These are phyloP conservation scores for Mimosa pudica DNA, from an alignment of 306 rosid genomes.

Conservation along the genomic window DNA sequence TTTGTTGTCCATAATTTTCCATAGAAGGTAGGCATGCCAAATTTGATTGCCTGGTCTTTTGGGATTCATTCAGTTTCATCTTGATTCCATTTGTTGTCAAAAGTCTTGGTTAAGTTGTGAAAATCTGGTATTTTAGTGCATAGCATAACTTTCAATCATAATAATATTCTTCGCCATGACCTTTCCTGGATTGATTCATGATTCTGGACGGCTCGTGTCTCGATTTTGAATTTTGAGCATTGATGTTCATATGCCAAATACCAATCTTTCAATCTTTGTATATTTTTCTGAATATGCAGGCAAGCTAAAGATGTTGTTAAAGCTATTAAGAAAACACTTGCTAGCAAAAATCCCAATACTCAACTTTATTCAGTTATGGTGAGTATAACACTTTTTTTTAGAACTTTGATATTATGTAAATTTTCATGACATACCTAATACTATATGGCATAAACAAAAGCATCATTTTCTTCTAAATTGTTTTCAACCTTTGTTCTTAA, in stretches of 20 bases:
- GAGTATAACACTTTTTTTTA: conserved; percentile 43
- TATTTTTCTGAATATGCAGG: conserved; percentile 51
- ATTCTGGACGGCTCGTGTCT: conserved; percentile 2
- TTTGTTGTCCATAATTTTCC: background rate
- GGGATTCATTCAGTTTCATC: conserved; percentile 9
- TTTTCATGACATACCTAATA: background rate
- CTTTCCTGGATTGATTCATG: conserved; percentile 6
- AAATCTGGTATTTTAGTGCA: conserved; percentile 1
- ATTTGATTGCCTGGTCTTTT: conserved; percentile 7
- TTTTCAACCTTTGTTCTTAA: no score
- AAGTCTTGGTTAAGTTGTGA: background rate
- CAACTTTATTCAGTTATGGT: conserved; percentile 87
- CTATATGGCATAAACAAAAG: no score
- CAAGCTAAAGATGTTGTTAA: conserved; percentile 77
- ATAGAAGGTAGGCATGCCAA: background rate
- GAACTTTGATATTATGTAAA: background rate
- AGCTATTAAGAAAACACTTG: conserved; percentile 79
- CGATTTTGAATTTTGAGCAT: conserved; percentile 22
- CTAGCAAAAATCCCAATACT: conserved; percentile 67
- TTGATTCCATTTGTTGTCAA: background rate
- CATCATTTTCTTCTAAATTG: no score
- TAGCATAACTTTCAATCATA: conserved; percentile 22
- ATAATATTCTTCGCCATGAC: conserved; percentile 8
- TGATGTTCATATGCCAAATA: conserved; percentile 23
- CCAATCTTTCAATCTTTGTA: conserved; percentile 21